These are phyloP conservation scores for Teunomyces stri DNA, from an alignment of 805 yeast species.

Conservation along the genomic window DNA sequence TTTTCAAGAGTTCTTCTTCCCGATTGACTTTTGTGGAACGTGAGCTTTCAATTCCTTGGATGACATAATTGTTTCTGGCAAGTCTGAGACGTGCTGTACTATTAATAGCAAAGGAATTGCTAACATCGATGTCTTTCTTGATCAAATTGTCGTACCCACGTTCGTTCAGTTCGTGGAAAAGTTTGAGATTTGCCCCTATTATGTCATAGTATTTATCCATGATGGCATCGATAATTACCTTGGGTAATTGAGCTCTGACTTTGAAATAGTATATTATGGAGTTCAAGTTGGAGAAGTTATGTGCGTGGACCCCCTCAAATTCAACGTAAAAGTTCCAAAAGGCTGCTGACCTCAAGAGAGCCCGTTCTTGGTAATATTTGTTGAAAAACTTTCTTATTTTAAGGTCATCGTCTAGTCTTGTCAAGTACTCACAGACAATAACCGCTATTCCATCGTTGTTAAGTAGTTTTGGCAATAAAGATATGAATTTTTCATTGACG, in stretches of 20 bases:
- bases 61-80: slow-evolving; percentile 17
- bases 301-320: slow-evolving; percentile 43
- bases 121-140: slow-evolving; percentile 18
- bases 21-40: slow-evolving; percentile 7
- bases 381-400: slow-evolving; percentile 29
- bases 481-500: slow-evolving; percentile 6
- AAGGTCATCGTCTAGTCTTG: not conserved
- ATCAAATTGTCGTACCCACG: slow-evolving; percentile 14
- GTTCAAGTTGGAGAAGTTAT: slow-evolving; percentile 45
- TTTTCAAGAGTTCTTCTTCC: slow-evolving; percentile 21
- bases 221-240: slow-evolving; percentile 44
- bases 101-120: slow-evolving; percentile 28
- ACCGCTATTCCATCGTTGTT: slow-evolving; percentile 43
- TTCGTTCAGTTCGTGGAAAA: slow-evolving; percentile 11
- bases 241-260: slow-evolving; percentile 47
- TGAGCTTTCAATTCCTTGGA: slow-evolving; percentile 14
- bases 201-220: slow-evolving; percentile 24
- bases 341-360: slow-evolving; percentile 38
- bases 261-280: slow-evolving; percentile 47
- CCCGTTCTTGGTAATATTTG: slow-evolving; percentile 20
- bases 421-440: slow-evolving; percentile 32
- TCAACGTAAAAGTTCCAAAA: slow-evolving; percentile 62
- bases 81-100: slow-evolving; percentile 21
- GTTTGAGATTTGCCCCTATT: slow-evolving; percentile 18
- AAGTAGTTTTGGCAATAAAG: slow-evolving; percentile 26